phyloP scores from a whole-genome alignment of 192 early-diverging fungal genomes.

The Coemansia javaensis region DNA sequence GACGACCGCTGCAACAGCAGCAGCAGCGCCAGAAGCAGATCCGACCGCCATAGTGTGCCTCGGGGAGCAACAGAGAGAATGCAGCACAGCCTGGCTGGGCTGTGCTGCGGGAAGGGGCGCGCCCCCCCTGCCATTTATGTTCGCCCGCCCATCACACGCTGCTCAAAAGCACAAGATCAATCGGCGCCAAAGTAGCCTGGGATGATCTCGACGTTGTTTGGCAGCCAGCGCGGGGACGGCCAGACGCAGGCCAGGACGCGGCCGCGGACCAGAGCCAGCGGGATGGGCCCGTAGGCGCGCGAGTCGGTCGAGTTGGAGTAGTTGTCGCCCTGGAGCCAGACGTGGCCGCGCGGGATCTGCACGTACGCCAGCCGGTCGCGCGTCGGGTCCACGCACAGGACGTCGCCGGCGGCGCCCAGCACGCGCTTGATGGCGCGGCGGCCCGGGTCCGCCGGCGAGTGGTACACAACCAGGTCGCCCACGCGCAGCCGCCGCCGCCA shows the following conservation, averaged over 20 bases:
- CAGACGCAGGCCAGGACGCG: conserved; percentile 63
- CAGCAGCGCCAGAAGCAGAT: not conserved
- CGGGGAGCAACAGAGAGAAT: no score
- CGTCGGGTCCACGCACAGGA: conserved; percentile 73
- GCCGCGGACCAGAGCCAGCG: conserved; percentile 74
- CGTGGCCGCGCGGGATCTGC: conserved; percentile 78
- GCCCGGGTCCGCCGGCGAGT: conserved; percentile 65
- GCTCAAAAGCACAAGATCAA: no score
- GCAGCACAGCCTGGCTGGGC: no score
- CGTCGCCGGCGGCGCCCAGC: conserved; percentile 78
- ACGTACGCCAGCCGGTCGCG: conserved; percentile 54
- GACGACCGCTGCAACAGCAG: not conserved
- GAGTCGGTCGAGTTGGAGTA: conserved; percentile 87
- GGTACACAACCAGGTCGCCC: conserved; percentile 77
- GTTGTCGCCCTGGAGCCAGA: conserved; percentile 94
- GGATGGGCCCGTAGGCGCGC: conserved; percentile 81
- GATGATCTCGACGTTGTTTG: conserved; percentile 22
- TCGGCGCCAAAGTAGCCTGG: conserved; percentile 16
- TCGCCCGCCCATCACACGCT: no score
- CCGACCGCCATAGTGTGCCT: no score
- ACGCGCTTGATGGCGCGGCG: conserved; percentile 76
- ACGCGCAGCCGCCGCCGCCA: conserved; percentile 44
- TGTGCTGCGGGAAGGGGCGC: no score
- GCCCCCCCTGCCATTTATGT: no score
- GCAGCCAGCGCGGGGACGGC: conserved; percentile 22